Evolutionary conservation across 352 stramenopile species (phyloP).

Genomic region (Phytophthora cryptogea): DNA sequence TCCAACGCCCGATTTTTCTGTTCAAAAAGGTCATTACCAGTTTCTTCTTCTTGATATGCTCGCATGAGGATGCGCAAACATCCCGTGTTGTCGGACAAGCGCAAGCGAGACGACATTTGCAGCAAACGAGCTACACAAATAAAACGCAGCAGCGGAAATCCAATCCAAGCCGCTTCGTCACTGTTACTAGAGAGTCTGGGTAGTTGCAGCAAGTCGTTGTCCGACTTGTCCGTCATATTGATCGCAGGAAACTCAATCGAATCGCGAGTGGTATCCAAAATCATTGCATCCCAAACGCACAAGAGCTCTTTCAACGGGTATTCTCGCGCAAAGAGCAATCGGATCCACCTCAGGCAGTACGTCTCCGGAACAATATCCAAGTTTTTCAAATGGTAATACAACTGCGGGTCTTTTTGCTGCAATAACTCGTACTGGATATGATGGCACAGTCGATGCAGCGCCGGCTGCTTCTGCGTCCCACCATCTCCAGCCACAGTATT

Average conservation of each 20-base stretch:
- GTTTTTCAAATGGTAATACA: conserved; percentile 83
- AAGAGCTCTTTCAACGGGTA: conserved; percentile 69
- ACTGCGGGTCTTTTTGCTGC: conserved; percentile 77
- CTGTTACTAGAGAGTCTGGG: conserved; percentile 30
- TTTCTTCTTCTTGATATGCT: conserved; percentile 39
- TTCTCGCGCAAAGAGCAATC: conserved; percentile 78
- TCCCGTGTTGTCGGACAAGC: conserved; percentile 60
- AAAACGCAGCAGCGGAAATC: conserved; percentile 72
- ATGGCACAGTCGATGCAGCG: conserved; percentile 69
- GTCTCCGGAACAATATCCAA: conserved; percentile 81
- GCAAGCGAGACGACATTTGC: conserved; percentile 58
- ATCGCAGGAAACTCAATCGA: conserved; percentile 45
- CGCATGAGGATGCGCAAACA: conserved; percentile 81
- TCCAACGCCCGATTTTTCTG: conserved; percentile 26
- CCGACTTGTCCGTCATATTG: conserved; percentile 34
- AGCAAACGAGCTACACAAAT: conserved; percentile 72
- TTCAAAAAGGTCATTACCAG: not conserved
- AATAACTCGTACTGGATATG: conserved; percentile 80
- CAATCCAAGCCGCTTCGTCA: conserved; percentile 43
- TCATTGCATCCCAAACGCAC: conserved; percentile 73
- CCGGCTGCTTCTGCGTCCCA: conserved; percentile 30
- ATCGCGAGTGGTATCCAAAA: conserved; percentile 41
- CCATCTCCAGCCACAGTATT: conserved; percentile 15
- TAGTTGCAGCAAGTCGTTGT: conserved; percentile 44
- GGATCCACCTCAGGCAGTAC: conserved; percentile 83